A percentile compares a stretch with the other conserved stretches of the same genome.
These are phyloP conservation scores for Trichosanthes truncata DNA, from an alignment of 306 rosid genomes.

Conservation along the genomic window DNA sequence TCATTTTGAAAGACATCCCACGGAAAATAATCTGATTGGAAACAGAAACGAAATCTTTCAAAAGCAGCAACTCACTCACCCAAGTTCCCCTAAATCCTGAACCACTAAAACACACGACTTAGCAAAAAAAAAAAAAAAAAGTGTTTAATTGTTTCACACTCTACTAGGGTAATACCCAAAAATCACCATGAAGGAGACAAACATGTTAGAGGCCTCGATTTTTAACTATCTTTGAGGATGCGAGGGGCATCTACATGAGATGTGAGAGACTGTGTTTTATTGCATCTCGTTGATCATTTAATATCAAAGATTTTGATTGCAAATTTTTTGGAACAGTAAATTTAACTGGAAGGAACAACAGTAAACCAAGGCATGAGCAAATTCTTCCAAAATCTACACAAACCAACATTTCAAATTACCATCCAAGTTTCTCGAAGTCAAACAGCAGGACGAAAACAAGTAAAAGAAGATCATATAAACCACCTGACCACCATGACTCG, in stretches of 20 bases:
- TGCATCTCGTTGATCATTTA: neutral
- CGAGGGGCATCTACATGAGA: neutral
- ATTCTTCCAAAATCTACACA: neutral
- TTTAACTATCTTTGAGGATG: neutral
- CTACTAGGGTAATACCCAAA: neutral
- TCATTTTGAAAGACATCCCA: neutral
- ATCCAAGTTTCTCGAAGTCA: neutral
- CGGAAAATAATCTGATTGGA: neutral
- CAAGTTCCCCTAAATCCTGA: neutral
- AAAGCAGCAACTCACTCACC: neutral
- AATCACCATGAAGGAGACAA: neutral
- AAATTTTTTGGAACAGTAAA: neutral
- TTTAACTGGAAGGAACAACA: neutral
- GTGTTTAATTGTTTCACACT: neutral
- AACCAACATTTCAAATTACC: neutral
- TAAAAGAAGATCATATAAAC: neutral
- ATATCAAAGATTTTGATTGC: neutral
- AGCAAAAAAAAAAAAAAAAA: neutral
- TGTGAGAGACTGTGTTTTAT: neutral
- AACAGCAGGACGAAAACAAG: neutral
- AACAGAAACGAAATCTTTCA: neutral
- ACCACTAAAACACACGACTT: neutral
- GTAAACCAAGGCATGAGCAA: neutral
- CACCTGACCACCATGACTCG: conserved; percentile 90
- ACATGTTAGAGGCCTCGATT: neutral